Base-by-base conservation (phyloP, 176 grass and related monocot species). In the Oryza meyeriana region DNA sequence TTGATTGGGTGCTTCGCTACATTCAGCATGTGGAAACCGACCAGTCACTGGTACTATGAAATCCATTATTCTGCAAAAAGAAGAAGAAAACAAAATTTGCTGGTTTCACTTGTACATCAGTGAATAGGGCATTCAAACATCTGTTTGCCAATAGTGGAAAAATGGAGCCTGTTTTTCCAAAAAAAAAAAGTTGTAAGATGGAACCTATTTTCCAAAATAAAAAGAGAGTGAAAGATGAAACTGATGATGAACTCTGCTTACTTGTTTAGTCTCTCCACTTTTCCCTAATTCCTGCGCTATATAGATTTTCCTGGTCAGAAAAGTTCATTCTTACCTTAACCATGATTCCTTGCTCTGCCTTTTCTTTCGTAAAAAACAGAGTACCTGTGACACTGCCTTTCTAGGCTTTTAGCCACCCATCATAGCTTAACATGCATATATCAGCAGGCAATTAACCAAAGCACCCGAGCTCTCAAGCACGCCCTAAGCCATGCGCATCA, bases 401-500 rank as follows among this genome's bases (percentile, higher is more conserved):
- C 74, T 57, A 48, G 58, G 69, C 33, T 22, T 69, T 68, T 36
- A 27, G 64, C 63, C 29, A 13, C 5, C 25, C 31, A 80, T 81
- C 26, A 86, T 81, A 57, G 48, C 70, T 67, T 73, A 66, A 42
- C 44, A 42, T 57, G 77, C 69, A 65, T 64, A n/a, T 36, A 64
- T 29, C 11, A 28, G 8, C 20, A 9, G 20, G 2, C 24, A n/a
- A 17, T 34, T 66, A 22, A 9, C 29, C 62, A 18, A 65, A 66
- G 13, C 4, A 66, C 28, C 64, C 33, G 32, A 5, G 57, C 50
- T 8, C 16, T 52, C 8, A 59, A 59, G 47, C 47, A 22, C 52
- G 18, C 8, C 52, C 22, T 14, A 58, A 34, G 59, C 66, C 83
- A n/a, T 31, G 72, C 44, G 27, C 61, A 9, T 26, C 48, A 25